A percentile compares a stretch with the other conserved stretches of the same genome.
Conservation (phyloP, 73 alveolate genomes). For the Blepharisma japonicum region DNA sequence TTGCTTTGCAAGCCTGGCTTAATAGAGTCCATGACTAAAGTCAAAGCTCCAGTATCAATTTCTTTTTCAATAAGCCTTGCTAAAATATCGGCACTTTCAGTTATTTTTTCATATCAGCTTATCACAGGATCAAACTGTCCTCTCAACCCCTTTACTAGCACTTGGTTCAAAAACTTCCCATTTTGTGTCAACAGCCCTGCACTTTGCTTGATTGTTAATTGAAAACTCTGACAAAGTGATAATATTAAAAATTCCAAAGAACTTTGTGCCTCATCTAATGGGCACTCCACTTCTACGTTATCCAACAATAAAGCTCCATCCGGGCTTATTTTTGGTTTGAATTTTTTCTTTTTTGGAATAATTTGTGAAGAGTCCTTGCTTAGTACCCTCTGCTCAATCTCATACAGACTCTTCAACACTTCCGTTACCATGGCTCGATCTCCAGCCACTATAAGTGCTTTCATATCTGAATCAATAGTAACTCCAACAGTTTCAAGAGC, state of each 20-base stretch:
- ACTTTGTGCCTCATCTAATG: slow-evolving; percentile 48
- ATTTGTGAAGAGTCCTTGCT: neutral
- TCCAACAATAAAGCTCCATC: slow-evolving; percentile 14
- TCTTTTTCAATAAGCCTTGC: slow-evolving; percentile 24
- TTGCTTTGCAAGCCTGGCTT: slow-evolving; percentile 10
- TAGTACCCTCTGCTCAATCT: neutral
- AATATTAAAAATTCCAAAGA: slow-evolving; percentile 56
- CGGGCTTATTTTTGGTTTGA: neutral
- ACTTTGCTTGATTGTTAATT: slow-evolving; percentile 59
- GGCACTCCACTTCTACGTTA: slow-evolving; percentile 28
- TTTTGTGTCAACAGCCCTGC: slow-evolving; percentile 67
- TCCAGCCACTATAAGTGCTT: slow-evolving; percentile 58
- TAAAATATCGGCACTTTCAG: neutral
- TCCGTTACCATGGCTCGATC: slow-evolving; percentile 40
- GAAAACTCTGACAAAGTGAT: slow-evolving; percentile 53
- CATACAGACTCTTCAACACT: neutral
- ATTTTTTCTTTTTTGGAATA: neutral
- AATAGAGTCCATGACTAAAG: slow-evolving; percentile 9
- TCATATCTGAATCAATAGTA: slow-evolving; percentile 49
- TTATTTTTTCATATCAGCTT: slow-evolving; percentile 37
- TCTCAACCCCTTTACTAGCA: slow-evolving; percentile 61
- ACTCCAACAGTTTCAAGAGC: slow-evolving; percentile 38
- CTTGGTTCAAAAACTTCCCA: slow-evolving; percentile 53
- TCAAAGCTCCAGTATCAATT: neutral
- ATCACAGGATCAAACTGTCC: slow-evolving; percentile 63